Percentiles rank a stretch among this genome's conserved stretches.
phyloP scores from a whole-genome alignment of 768 basidiomycete genomes.

The Crepidotus variabilis region DNA sequence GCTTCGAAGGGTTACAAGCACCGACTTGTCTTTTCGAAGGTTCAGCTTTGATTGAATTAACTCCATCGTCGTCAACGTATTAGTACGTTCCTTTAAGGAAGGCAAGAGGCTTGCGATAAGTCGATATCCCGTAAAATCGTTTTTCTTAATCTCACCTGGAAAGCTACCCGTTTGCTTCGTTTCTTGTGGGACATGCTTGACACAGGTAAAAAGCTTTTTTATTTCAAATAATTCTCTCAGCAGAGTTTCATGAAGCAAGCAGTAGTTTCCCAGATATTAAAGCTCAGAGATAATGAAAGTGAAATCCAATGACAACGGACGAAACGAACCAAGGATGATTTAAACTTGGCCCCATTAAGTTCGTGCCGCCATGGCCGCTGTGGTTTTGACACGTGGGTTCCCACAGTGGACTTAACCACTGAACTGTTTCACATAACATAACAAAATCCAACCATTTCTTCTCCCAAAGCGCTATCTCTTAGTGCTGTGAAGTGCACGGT shows the following conservation, averaged over 20 bases:
- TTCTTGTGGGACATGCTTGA: slow-evolving; percentile 2
- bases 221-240: background rate
- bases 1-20: background rate
- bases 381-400: background rate
- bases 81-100: background rate
- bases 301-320: background rate
- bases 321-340: background rate
- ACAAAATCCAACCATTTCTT: background rate
- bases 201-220: background rate
- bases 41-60: background rate
- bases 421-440: background rate
- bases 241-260: background rate
- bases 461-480: background rate
- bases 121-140: slow-evolving; percentile 10
- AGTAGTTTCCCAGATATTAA: background rate
- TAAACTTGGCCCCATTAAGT: background rate
- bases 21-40: background rate
- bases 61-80: background rate
- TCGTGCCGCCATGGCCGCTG: background rate
- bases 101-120: background rate
- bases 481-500: background rate
- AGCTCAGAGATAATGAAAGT: background rate
- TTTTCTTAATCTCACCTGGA: slow-evolving; percentile 12
- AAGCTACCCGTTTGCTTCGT: slow-evolving; percentile 6
- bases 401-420: background rate